Conservation (phyloP, 306 rosid species). For the Cucurbita argyrosperma region DNA sequence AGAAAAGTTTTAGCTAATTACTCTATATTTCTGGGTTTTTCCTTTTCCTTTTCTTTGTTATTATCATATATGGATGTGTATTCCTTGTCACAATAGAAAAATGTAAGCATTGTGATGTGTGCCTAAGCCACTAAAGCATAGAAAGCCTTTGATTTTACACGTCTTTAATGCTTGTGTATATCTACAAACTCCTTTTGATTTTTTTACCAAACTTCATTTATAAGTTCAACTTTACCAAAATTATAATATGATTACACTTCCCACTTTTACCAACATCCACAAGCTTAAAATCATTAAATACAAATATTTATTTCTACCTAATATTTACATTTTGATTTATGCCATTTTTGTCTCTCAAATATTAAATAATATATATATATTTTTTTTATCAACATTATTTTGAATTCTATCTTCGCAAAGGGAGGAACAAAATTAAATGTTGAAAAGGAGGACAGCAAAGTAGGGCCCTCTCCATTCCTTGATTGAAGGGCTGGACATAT, state of each 20-base stretch:
- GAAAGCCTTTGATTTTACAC: background rate
- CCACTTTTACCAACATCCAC: background rate
- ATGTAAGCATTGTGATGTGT: background rate
- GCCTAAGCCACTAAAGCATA: background rate
- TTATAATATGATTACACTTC: background rate
- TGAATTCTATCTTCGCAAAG: background rate
- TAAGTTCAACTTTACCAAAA: background rate
- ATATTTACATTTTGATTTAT: background rate
- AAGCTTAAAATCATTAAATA: background rate
- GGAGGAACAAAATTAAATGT: background rate
- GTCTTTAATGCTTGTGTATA: background rate
- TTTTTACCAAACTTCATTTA: background rate
- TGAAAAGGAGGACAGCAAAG: background rate
- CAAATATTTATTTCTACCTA: background rate
- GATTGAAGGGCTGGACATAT: slow-evolving; percentile 7
- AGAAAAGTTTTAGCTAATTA: too few species aligned
- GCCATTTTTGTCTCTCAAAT: background rate
- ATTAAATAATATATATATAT: too few species aligned
- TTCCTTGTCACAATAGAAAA: background rate
- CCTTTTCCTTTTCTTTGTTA: background rate
- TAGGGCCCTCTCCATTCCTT: slow-evolving; percentile 6
- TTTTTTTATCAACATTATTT: background rate
- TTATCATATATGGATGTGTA: background rate
- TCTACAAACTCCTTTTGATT: background rate
- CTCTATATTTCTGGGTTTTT: too few species aligned